Conservation (phyloP, 2,329 filamentous ascomycete genomes). For the Fusarium secorum region DNA sequence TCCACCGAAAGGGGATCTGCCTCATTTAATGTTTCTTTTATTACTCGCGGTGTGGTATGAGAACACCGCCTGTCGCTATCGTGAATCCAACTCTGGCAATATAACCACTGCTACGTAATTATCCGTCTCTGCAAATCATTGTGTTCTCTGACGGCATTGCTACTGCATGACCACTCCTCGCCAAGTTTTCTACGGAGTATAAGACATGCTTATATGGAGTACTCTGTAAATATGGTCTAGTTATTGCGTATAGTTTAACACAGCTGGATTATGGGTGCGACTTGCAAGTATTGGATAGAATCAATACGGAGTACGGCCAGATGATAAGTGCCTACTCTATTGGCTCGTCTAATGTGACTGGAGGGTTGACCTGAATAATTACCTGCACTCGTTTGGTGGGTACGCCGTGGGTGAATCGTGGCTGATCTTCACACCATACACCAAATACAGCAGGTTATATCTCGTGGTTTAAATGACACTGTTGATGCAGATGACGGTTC, state of each 20-base stretch:
- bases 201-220: background rate
- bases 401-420: slow-evolving; percentile 16
- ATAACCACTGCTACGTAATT: slow-evolving; percentile 13
- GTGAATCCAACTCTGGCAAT: slow-evolving; percentile 7
- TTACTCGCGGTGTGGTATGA: slow-evolving; percentile 25
- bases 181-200: background rate
- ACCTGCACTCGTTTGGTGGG: slow-evolving; percentile 27
- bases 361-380: slow-evolving; percentile 1
- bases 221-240: slow-evolving; percentile 6
- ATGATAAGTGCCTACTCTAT: slow-evolving; percentile 10
- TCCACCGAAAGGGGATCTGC: slow-evolving; percentile 37
- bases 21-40: slow-evolving; percentile 40
- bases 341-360: slow-evolving; percentile 6
- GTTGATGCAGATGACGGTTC: background rate
- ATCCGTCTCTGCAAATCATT: slow-evolving; percentile 24
- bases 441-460: slow-evolving; percentile 33
- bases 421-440: slow-evolving; percentile 38
- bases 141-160: background rate
- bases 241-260: slow-evolving; percentile 3
- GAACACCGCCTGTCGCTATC: slow-evolving; percentile 32
- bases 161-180: background rate
- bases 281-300: slow-evolving; percentile 9
- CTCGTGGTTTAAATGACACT: slow-evolving; percentile 8
- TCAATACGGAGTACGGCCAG: slow-evolving; percentile 2
- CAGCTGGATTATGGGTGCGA: slow-evolving; percentile 12